These are phyloP conservation scores for Lecanicillium sp. DNA, from an alignment of 2,329 filamentous ascomycete species.

Conservation along the genomic window DNA sequence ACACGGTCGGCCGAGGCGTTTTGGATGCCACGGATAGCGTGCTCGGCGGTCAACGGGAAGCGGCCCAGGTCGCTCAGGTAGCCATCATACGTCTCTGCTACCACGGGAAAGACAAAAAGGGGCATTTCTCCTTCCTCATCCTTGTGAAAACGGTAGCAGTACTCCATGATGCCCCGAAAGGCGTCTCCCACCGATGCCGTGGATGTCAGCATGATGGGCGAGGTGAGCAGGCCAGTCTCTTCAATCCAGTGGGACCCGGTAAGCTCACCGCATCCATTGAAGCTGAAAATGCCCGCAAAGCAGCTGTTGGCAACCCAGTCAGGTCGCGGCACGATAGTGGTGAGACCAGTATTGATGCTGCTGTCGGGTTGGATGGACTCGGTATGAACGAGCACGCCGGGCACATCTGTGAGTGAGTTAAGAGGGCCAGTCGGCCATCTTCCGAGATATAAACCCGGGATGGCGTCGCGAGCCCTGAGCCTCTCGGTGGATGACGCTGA, in stretches of 20 bases:
- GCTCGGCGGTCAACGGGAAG: conserved; percentile 45
- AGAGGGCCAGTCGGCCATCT: conserved; percentile 33
- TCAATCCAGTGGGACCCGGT: conserved; percentile 55
- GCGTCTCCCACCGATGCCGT: conserved; percentile 49
- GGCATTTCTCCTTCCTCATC: conserved; percentile 35
- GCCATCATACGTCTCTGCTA: conserved; percentile 58
- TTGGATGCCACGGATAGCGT: conserved; percentile 47
- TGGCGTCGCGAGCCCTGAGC: conserved; percentile 28
- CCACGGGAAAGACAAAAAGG: conserved; percentile 49
- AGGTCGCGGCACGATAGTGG: conserved; percentile 37
- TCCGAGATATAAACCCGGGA: conserved; percentile 36
- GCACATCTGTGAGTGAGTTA: conserved; percentile 44
- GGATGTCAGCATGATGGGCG: conserved; percentile 54
- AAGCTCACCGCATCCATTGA: conserved; percentile 58
- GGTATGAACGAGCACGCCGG: conserved; percentile 38
- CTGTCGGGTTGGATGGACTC: conserved; percentile 31
- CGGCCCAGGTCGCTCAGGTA: conserved; percentile 49
- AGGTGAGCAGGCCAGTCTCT: conserved; percentile 51
- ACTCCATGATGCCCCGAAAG: conserved; percentile 51
- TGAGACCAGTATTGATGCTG: conserved; percentile 41
- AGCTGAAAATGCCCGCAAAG: conserved; percentile 47
- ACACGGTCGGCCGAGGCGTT: conserved; percentile 43
- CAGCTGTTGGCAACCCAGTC: conserved; percentile 37
- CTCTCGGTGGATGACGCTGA: too few species aligned
- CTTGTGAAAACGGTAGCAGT: conserved; percentile 38